Base-by-base conservation (phyloP, 2,329 filamentous ascomycete species). In the Venturia carpophila region DNA sequence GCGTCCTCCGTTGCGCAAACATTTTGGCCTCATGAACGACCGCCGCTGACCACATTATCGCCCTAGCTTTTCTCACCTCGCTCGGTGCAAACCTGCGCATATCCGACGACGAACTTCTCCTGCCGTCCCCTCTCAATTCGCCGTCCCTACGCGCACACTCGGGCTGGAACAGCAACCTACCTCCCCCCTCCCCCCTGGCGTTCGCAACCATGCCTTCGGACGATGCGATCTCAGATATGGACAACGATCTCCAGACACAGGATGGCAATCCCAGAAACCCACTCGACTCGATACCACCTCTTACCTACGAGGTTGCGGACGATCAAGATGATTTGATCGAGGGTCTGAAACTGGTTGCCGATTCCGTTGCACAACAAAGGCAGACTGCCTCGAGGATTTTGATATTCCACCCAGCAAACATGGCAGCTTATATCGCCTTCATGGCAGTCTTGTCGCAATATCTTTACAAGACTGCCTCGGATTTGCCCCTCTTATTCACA, bases 301-400 rank as follows among this genome's bases (percentile, higher is more conserved):
- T 92, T 55, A 83, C 82, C 62, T 85, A 89, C 63, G 83, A 85
- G 69, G 74, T 77, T 17, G 74, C 80, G 30, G 73, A 73, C 62
- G 71, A 74, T 62, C 78, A 84, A 62, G 73, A 80, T 63, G 88
- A 92, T 73, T 86, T 87, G 72, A 77, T 86, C 68, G 82, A 85
- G 65, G 87, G 87, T 21, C 80, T 96, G 63, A 83, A 84, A 68
- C 83, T 96, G 24, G 82, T 96, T 47, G 88, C 91, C 67, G 90
- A 93, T 75, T 91, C 87, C 66, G 84, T 95, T 62, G 89, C 90
- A 43, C 88, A 96, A 76, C 91, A 94, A 79, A 86, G 88, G 67
- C 87, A 91, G 73, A 77, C 82, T 10, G 85, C 89, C 24, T 84
- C 86, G 52, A 78, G 79, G 64, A 78, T 84, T 68, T 78, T 94